phyloP scores from a whole-genome alignment of 768 basidiomycete genomes.

The Mycena belliarum region DNA sequence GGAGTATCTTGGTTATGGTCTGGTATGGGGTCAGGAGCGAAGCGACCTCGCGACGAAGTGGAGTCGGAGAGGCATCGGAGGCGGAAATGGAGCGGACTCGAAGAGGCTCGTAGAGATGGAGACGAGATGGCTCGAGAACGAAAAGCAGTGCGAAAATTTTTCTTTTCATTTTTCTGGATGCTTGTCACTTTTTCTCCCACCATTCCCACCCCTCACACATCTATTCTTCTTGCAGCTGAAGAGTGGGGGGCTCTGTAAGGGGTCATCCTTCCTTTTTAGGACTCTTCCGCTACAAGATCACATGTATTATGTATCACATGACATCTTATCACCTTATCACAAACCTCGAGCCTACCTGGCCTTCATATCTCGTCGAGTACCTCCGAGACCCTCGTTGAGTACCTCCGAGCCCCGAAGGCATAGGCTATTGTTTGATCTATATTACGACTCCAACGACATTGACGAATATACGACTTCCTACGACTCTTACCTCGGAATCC shows the following conservation, averaged over 20 bases:
- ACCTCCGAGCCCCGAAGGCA: too few relatives aligned
- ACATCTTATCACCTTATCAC: neutral
- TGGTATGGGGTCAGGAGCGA: neutral
- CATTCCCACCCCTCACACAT: neutral
- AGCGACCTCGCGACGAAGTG: neutral
- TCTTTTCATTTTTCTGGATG: neutral
- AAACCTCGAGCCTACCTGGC: too few relatives aligned
- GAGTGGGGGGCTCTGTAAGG: slow-evolving; percentile 9
- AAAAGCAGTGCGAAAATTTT: neutral
- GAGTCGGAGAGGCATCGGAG: neutral
- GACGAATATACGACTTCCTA: too few relatives aligned
- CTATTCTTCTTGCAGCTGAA: neutral
- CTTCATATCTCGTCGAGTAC: too few relatives aligned
- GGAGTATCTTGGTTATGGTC: too few relatives aligned
- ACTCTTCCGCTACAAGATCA: neutral
- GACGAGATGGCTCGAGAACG: neutral
- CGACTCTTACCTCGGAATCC: too few relatives aligned
- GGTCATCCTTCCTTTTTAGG: neutral
- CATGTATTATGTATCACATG: neutral
- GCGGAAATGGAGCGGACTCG: neutral
- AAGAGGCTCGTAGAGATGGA: neutral
- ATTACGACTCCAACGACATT: too few relatives aligned
- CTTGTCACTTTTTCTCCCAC: neutral
- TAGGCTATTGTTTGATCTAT: too few relatives aligned
- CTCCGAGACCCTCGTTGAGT: too few relatives aligned